These are phyloP conservation scores for Boletus reticuloceps DNA, from an alignment of 768 basidiomycete species.

Conservation along the genomic window DNA sequence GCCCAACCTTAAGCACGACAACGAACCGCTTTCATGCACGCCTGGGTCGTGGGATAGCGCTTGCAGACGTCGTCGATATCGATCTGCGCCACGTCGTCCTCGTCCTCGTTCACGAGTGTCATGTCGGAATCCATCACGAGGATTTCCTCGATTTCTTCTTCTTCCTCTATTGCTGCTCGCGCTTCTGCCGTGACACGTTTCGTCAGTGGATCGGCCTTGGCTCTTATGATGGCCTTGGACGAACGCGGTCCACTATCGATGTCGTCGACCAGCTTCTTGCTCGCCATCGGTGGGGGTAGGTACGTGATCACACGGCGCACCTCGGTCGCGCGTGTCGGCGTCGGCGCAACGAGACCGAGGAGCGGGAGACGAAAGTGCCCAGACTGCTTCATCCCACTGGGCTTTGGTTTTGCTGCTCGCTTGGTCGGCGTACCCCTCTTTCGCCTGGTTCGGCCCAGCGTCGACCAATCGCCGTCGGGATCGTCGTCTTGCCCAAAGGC, in stretches of 20 bases:
- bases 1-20: background rate
- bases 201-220: background rate
- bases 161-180: background rate
- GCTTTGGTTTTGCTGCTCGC: background rate
- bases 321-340: background rate
- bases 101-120: constrained; percentile 29
- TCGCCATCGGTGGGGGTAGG: constrained; percentile 24
- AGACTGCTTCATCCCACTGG: constrained; percentile 12
- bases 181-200: background rate
- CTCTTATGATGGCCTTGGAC: background rate
- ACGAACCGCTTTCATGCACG: constrained; percentile 26
- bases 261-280: background rate
- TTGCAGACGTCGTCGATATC: constrained; percentile 19
- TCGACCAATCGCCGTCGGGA: constrained; percentile 22
- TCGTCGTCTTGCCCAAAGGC: constrained; percentile 19
- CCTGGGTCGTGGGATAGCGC: constrained; percentile 18
- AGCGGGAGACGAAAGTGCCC: constrained; percentile 23
- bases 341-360: background rate
- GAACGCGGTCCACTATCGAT: background rate
- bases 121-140: constrained; percentile 22
- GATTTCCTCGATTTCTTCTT: constrained; percentile 1
- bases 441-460: background rate
- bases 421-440: background rate
- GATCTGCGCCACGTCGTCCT: constrained; percentile 3
- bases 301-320: constrained; percentile 28